A percentile compares a stretch with the other conserved stretches of the same genome.
phyloP scores from a whole-genome alignment of 2,329 filamentous ascomycete species.

The Didymosphaeria variabile region DNA sequence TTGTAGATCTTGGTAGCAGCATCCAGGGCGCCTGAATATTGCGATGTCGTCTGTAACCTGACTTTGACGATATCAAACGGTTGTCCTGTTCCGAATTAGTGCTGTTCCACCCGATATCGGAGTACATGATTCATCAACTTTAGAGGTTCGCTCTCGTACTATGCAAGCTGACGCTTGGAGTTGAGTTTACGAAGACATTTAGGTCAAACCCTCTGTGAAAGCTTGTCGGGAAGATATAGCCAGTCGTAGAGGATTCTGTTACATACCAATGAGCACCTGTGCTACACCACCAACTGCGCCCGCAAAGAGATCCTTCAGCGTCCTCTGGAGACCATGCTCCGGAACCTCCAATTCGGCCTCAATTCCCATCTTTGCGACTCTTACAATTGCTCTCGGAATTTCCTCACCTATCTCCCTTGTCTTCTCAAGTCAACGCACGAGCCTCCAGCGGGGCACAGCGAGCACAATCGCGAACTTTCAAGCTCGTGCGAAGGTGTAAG shows the following conservation, averaged over 20 bases:
- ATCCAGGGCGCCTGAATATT: constrained; percentile 81
- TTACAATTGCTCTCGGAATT: constrained; percentile 10
- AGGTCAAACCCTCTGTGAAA: not conserved
- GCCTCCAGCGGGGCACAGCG: constrained; percentile 12
- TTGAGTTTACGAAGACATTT: not conserved
- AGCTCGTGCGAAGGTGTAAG: not conserved
- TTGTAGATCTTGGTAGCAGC: constrained; percentile 85
- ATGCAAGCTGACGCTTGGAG: not conserved
- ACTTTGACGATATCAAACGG: constrained; percentile 86
- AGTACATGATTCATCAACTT: not conserved
- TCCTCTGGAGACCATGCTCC: constrained; percentile 48
- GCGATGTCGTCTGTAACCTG: constrained; percentile 85
- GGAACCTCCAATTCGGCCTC: constrained; percentile 52
- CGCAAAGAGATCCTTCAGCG: constrained; percentile 88
- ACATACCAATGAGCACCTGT: constrained; percentile 89
- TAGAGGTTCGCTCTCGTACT: not conserved
- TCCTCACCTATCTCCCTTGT: constrained; percentile 12
- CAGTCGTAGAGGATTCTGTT: not conserved
- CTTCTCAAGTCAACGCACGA: constrained; percentile 26
- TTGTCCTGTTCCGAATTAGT: constrained; percentile 59
- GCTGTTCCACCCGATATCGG: constrained; percentile 1
- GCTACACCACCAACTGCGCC: constrained; percentile 92
- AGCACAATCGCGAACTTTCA: not conserved
- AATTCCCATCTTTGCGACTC: constrained; percentile 30
- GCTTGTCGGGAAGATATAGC: not conserved